A percentile compares a stretch with the other conserved stretches of the same genome.
phyloP scores from a whole-genome alignment of 179 eudicot genomes.

The Spinacia oleracea region DNA sequence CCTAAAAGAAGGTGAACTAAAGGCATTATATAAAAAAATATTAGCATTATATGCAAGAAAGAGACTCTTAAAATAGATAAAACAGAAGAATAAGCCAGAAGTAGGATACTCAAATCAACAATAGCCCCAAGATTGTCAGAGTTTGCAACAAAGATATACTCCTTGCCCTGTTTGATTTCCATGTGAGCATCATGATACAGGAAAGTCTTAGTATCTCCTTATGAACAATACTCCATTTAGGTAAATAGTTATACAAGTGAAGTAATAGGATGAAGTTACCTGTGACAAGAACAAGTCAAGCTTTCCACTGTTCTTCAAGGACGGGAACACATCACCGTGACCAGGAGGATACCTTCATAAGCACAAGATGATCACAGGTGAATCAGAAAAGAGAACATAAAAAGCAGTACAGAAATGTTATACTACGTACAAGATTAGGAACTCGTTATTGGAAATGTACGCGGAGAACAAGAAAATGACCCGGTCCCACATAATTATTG shows the following conservation, averaged over 20 bases:
- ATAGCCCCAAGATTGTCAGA: conserved; percentile 97
- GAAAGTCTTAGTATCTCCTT: background rate
- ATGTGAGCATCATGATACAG: conserved; percentile 16
- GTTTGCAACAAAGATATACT: conserved; percentile 93
- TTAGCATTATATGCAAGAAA: background rate
- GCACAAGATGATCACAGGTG: conserved; percentile 23
- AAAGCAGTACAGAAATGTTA: background rate
- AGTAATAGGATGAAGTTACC: conserved; percentile 39
- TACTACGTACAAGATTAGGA: background rate
- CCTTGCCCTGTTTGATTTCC: conserved; percentile 74
- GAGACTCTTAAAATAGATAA: conserved; percentile 4
- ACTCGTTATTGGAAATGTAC: background rate
- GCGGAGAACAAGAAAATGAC: background rate
- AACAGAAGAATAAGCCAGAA: conserved; percentile 14
- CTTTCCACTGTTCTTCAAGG: conserved; percentile 95
- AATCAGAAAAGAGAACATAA: conserved; percentile 1
- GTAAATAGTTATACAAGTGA: background rate
- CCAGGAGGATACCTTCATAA: conserved; percentile 97
- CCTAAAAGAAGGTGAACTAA: conserved; percentile 8
- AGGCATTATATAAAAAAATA: background rate
- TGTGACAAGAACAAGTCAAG: conserved; percentile 84
- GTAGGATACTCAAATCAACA: conserved; percentile 98
- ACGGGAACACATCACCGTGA: conserved; percentile 96
- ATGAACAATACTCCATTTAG: background rate
- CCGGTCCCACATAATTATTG: background rate